phyloP scores from a whole-genome alignment of 2,329 filamentous ascomycete genomes.

The Aspergillus glaucus region DNA sequence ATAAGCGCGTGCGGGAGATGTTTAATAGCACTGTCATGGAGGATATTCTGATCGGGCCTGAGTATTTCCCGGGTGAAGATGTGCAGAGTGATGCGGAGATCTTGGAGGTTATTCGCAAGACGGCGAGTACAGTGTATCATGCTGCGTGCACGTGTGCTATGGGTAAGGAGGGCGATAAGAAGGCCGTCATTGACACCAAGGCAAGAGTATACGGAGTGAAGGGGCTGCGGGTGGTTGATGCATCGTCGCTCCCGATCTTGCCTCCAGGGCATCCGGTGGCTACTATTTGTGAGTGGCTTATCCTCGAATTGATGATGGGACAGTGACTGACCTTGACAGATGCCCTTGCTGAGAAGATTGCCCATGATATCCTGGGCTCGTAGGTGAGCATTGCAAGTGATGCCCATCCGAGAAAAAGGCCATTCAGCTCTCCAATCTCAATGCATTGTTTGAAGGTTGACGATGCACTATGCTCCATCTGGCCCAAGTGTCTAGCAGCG shows the following conservation, averaged over 20 bases:
- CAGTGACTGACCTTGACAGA: slow-evolving; percentile 10
- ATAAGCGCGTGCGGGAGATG: slow-evolving; percentile 37
- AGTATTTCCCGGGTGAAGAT: slow-evolving; percentile 30
- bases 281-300: slow-evolving; percentile 25
- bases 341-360: slow-evolving; percentile 36
- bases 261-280: slow-evolving; percentile 35
- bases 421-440: neutral
- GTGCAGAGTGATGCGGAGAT: slow-evolving; percentile 38
- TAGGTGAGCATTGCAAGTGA: neutral
- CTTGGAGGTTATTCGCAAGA: slow-evolving; percentile 20
- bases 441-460: neutral
- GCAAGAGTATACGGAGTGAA: slow-evolving; percentile 24
- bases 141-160: slow-evolving; percentile 32
- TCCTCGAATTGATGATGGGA: no score
- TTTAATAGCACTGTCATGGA: slow-evolving; percentile 19
- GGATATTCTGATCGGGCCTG: slow-evolving; percentile 24
- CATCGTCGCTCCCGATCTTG: slow-evolving; percentile 26
- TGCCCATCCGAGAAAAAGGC: no score
- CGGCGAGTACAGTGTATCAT: slow-evolving; percentile 28
- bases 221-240: slow-evolving; percentile 30
- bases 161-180: slow-evolving; percentile 23
- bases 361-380: slow-evolving; percentile 12
- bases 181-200: slow-evolving; percentile 28
- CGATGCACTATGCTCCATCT: no score
- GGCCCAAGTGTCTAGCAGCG: no score